Evolutionary conservation across 139 green algal species (phyloP).

Genomic region (Coelastrella sp.): DNA sequence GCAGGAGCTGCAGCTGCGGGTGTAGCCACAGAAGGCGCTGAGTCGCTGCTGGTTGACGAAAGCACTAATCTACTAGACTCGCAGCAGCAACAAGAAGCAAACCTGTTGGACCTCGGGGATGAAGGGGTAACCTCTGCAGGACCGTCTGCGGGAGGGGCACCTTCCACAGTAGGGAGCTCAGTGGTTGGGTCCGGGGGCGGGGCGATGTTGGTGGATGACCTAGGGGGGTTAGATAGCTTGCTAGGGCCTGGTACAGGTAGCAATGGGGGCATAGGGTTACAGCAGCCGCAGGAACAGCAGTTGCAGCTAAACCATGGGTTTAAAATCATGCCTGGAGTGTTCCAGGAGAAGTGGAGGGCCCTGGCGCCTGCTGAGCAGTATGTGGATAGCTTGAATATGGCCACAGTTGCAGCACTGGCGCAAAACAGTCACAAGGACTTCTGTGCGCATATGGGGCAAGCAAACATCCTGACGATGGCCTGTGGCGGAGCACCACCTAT

Average conservation of each 20-base stretch:
- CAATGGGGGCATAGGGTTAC: constrained; percentile 10
- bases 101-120: constrained; percentile 47
- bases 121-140: constrained; percentile 7
- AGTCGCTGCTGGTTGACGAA: constrained; percentile 52
- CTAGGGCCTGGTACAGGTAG: constrained; percentile 11
- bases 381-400: constrained; percentile 52
- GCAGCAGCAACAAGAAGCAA: constrained; percentile 55
- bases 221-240: constrained; percentile 52
- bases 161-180: constrained; percentile 4
- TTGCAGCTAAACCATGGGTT: constrained; percentile 46
- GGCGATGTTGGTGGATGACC: neutral
- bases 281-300: constrained; percentile 32
- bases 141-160: neutral
- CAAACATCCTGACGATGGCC: constrained; percentile 81
- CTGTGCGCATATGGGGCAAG: constrained; percentile 69
- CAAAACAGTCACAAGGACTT: constrained; percentile 77
- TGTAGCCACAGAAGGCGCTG: neutral
- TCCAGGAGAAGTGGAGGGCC: constrained; percentile 81
- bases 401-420: constrained; percentile 61
- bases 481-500: constrained; percentile 74
- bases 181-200: neutral
- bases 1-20: constrained; percentile 44
- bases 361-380: constrained; percentile 60
- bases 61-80: constrained; percentile 69
- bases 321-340: constrained; percentile 60